A percentile compares a stretch with the other conserved stretches of the same genome.
Conservation (phyloP, 2,329 filamentous ascomycete genomes). For the Zymoseptoria crescenta region DNA sequence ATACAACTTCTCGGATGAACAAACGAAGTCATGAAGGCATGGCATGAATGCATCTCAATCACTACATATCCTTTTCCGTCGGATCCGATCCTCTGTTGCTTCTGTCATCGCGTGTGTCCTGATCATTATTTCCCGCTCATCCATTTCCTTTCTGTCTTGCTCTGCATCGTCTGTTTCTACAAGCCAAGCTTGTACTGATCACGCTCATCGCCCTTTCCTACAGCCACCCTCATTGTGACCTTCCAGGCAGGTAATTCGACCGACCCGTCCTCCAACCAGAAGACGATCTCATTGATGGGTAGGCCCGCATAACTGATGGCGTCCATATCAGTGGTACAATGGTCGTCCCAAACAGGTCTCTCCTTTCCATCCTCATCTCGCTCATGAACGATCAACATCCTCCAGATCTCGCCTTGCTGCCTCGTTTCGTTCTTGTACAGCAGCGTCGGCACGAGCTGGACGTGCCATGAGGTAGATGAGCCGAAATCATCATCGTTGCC, state of each 20-base stretch:
- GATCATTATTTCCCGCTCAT: not conserved
- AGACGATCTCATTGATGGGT: slow-evolving; percentile 24
- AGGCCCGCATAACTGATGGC: slow-evolving; percentile 18
- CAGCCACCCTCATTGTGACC: slow-evolving; percentile 10
- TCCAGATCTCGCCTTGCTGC: slow-evolving; percentile 24
- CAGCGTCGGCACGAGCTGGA: slow-evolving; percentile 22
- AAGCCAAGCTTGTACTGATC: slow-evolving; percentile 4
- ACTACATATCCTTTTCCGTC: not conserved
- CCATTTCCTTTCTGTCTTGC: not conserved
- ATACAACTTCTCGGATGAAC: not conserved
- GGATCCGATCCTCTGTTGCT: not conserved
- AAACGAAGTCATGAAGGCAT: not conserved
- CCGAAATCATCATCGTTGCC: not conserved
- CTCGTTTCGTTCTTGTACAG: slow-evolving; percentile 21
- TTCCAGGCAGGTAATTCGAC: slow-evolving; percentile 25
- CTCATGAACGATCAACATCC: slow-evolving; percentile 15
- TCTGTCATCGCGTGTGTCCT: not conserved
- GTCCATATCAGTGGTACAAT: slow-evolving; percentile 23
- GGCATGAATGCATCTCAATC: not conserved
- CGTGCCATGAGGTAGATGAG: slow-evolving; percentile 10
- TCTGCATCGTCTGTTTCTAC: not conserved
- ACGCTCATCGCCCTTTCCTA: not conserved
- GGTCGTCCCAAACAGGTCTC: slow-evolving; percentile 15
- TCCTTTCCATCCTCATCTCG: slow-evolving; percentile 2
- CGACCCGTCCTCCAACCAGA: slow-evolving; percentile 19